Conservation (phyloP, 169 alveolate species). For the Haemoproteus tartakovskyi region DNA sequence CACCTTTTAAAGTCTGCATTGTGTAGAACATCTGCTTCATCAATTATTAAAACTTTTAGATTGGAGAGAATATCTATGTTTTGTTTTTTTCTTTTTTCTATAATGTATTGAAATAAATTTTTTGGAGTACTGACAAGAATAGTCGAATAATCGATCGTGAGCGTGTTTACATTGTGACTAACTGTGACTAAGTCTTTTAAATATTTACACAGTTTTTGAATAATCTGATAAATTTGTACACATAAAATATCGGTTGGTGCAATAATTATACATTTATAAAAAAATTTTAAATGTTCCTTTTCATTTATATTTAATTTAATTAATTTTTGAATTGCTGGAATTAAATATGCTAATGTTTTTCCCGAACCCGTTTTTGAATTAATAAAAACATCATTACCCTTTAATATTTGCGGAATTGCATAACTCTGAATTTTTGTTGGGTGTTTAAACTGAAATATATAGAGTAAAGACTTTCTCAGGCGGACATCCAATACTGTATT, state of each 20-base stretch:
- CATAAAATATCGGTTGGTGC: slow-evolving; percentile 75
- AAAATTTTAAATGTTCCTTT: slow-evolving; percentile 44
- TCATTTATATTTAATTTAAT: slow-evolving; percentile 22
- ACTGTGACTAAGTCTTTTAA: slow-evolving; percentile 55
- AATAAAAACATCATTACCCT: slow-evolving; percentile 84
- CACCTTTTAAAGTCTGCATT: slow-evolving; percentile 69
- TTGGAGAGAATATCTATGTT: slow-evolving; percentile 49
- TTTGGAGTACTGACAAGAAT: slow-evolving; percentile 71
- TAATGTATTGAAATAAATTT: slow-evolving; percentile 4
- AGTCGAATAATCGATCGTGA: slow-evolving; percentile 59
- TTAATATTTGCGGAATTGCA: slow-evolving; percentile 86
- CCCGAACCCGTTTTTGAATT: slow-evolving; percentile 93
- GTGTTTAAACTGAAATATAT: slow-evolving; percentile 75
- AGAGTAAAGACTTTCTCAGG: slow-evolving; percentile 45
- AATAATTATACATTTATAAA: slow-evolving; percentile 66
- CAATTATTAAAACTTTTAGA: slow-evolving; percentile 67
- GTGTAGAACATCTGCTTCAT: slow-evolving; percentile 77
- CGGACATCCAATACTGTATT: slow-evolving; percentile 38
- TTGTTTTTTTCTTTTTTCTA: slow-evolving; percentile 42
- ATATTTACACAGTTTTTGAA: slow-evolving; percentile 26
- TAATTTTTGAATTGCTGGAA: slow-evolving; percentile 87
- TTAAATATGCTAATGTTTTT: slow-evolving; percentile 87
- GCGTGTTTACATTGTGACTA: slow-evolving; percentile 34
- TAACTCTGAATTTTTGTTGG: slow-evolving; percentile 86
- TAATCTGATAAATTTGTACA: slow-evolving; percentile 65